Base-by-base conservation (phyloP, 345 rosid species). In the Rhodamnia rubescens region DNA sequence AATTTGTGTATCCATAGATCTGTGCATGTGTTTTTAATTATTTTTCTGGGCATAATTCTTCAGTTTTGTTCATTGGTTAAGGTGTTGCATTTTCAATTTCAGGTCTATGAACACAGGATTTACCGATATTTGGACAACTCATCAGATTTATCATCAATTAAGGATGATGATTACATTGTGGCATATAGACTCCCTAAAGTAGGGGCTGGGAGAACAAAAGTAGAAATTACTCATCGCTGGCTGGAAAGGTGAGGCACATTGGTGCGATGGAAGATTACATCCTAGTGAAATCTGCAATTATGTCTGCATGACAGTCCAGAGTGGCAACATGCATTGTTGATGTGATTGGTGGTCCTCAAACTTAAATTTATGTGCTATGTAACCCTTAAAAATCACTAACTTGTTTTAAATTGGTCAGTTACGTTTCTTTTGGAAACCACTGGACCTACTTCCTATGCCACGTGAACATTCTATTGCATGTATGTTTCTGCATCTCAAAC, bases 121-220 rank as follows among this genome's bases (percentile, higher is more conserved):
- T 95, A 83, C 84, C 94, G 92, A 74, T 91, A 90, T 86, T 85
- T 92, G 86, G 98, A 95, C 51, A 88, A 83, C 42, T 93, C 94
- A 50, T 80, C 85, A 83, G 96, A 92, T 83, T 85, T 97, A 86
- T 82, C 75, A 86, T 86, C 86, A 58, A 92, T 97, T 87, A 97
- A 91, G 87, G 98, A 95, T 85, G 96, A 90, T 84, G 99, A 97
- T 83, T 92, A 80, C 86, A 88, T 97, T 83, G 99, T 94, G 83
- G 99, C 99, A 50, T 97, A 94, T 87, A 92, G 96, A 75, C 88
- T 95, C 85, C 89, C 90, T 47, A 92, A 88, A n/a, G 92, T 91
- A 86, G 92, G 86, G 87, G 69, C 86, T 16, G 96, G 97, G 49
- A 94, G 92, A 91, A 91, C 83, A 86, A 97, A 86, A 87, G 88